Evolutionary conservation across 2,329 filamentous ascomycete species (phyloP).

Genomic region (Diaporthe sp.): DNA sequence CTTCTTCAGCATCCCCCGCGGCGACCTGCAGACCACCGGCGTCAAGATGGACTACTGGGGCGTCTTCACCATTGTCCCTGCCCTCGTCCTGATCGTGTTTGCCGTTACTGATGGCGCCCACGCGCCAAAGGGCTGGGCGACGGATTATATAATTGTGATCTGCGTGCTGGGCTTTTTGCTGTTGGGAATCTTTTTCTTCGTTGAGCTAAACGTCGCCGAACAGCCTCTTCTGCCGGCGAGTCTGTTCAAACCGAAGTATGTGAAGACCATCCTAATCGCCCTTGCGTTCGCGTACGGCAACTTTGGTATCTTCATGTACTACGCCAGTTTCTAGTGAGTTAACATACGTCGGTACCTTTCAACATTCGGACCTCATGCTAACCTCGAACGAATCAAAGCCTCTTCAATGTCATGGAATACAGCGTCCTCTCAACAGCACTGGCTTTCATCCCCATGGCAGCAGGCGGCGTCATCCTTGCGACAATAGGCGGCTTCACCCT

Average conservation of each 20-base stretch:
- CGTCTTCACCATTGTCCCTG: conserved; percentile 69
- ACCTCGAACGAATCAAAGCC: conserved; percentile 62
- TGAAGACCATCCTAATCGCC: conserved; percentile 72
- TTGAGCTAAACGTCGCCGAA: conserved; percentile 78
- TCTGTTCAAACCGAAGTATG: conserved; percentile 77
- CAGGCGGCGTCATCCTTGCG: conserved; percentile 76
- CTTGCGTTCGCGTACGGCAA: conserved; percentile 78
- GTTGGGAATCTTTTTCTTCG: conserved; percentile 72
- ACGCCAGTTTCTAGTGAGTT: conserved; percentile 75
- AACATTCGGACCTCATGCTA: conserved; percentile 59
- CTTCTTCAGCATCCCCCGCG: conserved; percentile 54
- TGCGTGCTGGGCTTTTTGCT: conserved; percentile 73
- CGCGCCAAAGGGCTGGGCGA: conserved; percentile 77
- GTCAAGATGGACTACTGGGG: conserved; percentile 78
- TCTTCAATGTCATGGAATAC: conserved; percentile 70
- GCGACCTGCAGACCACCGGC: conserved; percentile 42
- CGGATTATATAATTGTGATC: conserved; percentile 77
- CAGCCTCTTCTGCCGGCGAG: conserved; percentile 78
- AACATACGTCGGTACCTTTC: conserved; percentile 49
- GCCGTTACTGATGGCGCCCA: conserved; percentile 81
- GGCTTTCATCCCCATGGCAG: conserved; percentile 77
- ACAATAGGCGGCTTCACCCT: conserved; percentile 74
- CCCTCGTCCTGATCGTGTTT: conserved; percentile 78
- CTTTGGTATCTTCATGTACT: conserved; percentile 77
- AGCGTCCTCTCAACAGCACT: conserved; percentile 73